A percentile compares a stretch with the other conserved stretches of the same genome.
These are phyloP conservation scores for Alnus rubra DNA, from an alignment of 306 rosid genomes.

Conservation along the genomic window DNA sequence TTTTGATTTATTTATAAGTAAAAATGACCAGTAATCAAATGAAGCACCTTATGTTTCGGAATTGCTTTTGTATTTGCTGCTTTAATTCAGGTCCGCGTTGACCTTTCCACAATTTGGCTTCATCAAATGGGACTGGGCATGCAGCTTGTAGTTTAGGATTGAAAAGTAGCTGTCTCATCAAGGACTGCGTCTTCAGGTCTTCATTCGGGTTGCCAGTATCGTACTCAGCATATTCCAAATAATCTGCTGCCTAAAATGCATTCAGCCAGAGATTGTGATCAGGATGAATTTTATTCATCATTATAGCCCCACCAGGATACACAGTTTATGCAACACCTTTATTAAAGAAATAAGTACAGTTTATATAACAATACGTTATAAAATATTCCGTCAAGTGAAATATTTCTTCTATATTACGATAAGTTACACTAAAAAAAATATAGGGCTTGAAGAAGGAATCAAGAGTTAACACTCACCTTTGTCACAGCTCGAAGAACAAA, in stretches of 20 bases:
- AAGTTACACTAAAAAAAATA: neutral
- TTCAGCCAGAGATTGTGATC: conserved; percentile 23
- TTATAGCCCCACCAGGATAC: neutral
- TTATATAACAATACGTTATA: neutral
- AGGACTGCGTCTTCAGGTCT: conserved; percentile 83
- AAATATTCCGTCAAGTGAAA: neutral
- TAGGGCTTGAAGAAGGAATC: neutral
- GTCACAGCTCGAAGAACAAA: conserved; percentile 95
- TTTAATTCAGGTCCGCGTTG: conserved; percentile 93
- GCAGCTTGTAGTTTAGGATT: conserved; percentile 83
- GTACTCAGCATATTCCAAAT: conserved; percentile 91
- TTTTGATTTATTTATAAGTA: neutral
- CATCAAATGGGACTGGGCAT: conserved; percentile 98
- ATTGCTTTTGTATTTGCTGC: conserved; percentile 84
- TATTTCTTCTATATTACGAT: neutral
- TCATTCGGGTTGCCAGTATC: conserved; percentile 73
- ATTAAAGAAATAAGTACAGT: neutral
- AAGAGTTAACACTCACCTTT: conserved; percentile 57
- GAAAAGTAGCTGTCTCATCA: conserved; percentile 72
- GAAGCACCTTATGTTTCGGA: conserved; percentile 86
- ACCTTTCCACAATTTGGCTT: conserved; percentile 98
- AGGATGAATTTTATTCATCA: conserved; percentile 14
- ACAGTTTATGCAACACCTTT: neutral
- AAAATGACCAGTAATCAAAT: conserved; percentile 14
- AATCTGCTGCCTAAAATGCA: conserved; percentile 76